These are phyloP conservation scores for Mycena vulgaris DNA, from an alignment of 768 basidiomycete genomes.

Conservation along the genomic window DNA sequence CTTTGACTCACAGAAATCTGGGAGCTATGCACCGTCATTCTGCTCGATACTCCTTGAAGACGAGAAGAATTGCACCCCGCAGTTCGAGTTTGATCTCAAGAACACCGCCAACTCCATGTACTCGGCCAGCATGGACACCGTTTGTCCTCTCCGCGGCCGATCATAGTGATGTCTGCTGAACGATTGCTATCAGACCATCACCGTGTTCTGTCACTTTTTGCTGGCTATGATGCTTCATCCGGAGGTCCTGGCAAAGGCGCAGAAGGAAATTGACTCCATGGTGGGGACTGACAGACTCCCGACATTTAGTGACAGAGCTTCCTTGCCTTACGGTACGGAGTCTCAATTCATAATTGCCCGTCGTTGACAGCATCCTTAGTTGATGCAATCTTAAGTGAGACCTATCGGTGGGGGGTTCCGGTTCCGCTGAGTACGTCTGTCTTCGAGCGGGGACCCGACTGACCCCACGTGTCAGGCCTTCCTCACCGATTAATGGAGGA, in stretches of 20 bases:
- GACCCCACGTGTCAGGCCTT: slow-evolving; percentile 57
- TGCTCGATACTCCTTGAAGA: slow-evolving; percentile 72
- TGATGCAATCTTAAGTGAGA: slow-evolving; percentile 70
- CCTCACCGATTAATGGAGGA: slow-evolving; percentile 79
- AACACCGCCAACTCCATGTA: slow-evolving; percentile 93
- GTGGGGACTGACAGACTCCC: slow-evolving; percentile 73
- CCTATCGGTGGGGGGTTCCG: slow-evolving; percentile 68
- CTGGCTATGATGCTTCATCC: slow-evolving; percentile 79
- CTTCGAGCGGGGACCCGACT: slow-evolving; percentile 2
- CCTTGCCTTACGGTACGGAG: slow-evolving; percentile 67
- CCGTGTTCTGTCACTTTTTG: slow-evolving; percentile 71
- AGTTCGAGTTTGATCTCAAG: slow-evolving; percentile 78
- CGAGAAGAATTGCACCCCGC: slow-evolving; percentile 52
- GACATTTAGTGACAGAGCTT: slow-evolving; percentile 66
- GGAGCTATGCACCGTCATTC: slow-evolving; percentile 57
- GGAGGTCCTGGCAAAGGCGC: slow-evolving; percentile 68
- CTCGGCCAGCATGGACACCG: slow-evolving; percentile 76
- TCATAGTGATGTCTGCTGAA: background rate
- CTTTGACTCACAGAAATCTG: slow-evolving; percentile 54
- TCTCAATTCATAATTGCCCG: slow-evolving; percentile 6
- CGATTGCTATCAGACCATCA: slow-evolving; percentile 62
- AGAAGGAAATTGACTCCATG: slow-evolving; percentile 76
- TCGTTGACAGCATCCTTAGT: slow-evolving; percentile 44
- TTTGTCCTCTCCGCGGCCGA: slow-evolving; percentile 42
- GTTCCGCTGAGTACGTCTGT: slow-evolving; percentile 69